A percentile compares a stretch with the other conserved stretches of the same genome.
Evolutionary conservation across 1,139 yeast species (phyloP).

Genomic region (Yamadazyma jaroonii): DNA sequence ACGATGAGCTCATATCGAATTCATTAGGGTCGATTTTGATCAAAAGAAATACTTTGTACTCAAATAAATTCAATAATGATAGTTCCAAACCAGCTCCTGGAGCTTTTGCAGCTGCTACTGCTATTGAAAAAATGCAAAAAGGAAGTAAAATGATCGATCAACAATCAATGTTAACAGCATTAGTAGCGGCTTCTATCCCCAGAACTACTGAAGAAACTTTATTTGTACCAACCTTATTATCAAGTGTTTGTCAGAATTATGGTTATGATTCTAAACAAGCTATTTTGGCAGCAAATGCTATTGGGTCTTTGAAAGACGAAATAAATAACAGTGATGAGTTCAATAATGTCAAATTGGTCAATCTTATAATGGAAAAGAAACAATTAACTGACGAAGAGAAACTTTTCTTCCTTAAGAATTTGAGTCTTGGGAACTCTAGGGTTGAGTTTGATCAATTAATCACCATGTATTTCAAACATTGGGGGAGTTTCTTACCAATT

Average conservation of each 20-base stretch:
- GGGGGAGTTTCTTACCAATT: constrained; percentile 73
- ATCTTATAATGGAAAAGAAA: constrained; percentile 30
- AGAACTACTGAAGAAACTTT: constrained; percentile 75
- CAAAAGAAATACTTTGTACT: constrained; percentile 16
- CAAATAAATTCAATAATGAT: constrained; percentile 22
- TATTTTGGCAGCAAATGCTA: constrained; percentile 62
- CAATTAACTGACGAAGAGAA: constrained; percentile 37
- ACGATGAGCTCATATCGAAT: constrained; percentile 21
- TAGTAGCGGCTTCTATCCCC: constrained; percentile 73
- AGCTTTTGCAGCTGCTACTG: constrained; percentile 71
- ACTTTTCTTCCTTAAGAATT: constrained; percentile 37
- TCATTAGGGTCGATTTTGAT: constrained; percentile 16
- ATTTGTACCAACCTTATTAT: constrained; percentile 67
- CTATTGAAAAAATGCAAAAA: constrained; percentile 54
- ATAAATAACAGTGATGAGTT: constrained; percentile 12
- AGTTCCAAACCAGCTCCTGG: constrained; percentile 75
- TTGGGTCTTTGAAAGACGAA: constrained; percentile 63
- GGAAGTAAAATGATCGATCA: constrained; percentile 26
- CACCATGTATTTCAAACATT: constrained; percentile 68
- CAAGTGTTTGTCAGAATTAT: constrained; percentile 63
- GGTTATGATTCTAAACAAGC: constrained; percentile 72
- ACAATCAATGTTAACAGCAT: constrained; percentile 54
- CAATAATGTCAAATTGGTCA: constrained; percentile 13
- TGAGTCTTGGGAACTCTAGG: constrained; percentile 50
- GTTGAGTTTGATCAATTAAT: constrained; percentile 56